Percentiles rank a stretch among this genome's conserved stretches.
These are phyloP conservation scores for Aspergillus hortae DNA, from an alignment of 2,329 filamentous ascomycete genomes.

Conservation along the genomic window DNA sequence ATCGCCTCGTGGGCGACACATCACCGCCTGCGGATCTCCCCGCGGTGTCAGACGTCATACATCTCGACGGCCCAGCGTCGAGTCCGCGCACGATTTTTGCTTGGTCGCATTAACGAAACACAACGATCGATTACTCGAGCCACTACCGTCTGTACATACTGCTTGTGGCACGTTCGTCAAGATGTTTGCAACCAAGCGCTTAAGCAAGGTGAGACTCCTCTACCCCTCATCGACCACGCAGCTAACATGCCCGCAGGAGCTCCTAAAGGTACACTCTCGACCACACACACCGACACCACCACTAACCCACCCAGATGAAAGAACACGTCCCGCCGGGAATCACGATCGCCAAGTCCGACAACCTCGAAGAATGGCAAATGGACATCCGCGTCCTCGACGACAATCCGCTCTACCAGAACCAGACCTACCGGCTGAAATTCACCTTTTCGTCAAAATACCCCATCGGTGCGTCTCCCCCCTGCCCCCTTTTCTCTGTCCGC, in stretches of 20 bases:
- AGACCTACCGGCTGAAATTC: slow-evolving; percentile 84
- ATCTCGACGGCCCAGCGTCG: slow-evolving; percentile 4
- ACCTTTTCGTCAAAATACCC: slow-evolving; percentile 80
- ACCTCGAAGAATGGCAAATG: slow-evolving; percentile 85
- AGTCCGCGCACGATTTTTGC: neutral
- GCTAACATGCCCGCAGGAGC: slow-evolving; percentile 44
- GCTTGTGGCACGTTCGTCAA: slow-evolving; percentile 2
- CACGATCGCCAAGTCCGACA: slow-evolving; percentile 72
- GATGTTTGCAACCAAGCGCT: slow-evolving; percentile 51
- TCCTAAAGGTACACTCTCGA: slow-evolving; percentile 47
- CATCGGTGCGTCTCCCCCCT: slow-evolving; percentile 61
- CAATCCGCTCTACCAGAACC: slow-evolving; percentile 80
- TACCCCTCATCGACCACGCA: neutral
- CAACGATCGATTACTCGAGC: no score
- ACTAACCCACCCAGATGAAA: slow-evolving; percentile 46
- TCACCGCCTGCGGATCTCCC: slow-evolving; percentile 7
- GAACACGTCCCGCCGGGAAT: slow-evolving; percentile 65
- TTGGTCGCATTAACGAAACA: no score
- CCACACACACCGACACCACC: no score
- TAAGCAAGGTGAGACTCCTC: slow-evolving; percentile 40
- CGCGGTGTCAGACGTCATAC: slow-evolving; percentile 21
- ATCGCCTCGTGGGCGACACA: neutral
- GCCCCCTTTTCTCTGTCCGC: no score
- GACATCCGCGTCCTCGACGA: slow-evolving; percentile 87
- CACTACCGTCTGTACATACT: neutral